Base-by-base conservation (phyloP, 179 eudicot species). In the Spergularia azorica region DNA sequence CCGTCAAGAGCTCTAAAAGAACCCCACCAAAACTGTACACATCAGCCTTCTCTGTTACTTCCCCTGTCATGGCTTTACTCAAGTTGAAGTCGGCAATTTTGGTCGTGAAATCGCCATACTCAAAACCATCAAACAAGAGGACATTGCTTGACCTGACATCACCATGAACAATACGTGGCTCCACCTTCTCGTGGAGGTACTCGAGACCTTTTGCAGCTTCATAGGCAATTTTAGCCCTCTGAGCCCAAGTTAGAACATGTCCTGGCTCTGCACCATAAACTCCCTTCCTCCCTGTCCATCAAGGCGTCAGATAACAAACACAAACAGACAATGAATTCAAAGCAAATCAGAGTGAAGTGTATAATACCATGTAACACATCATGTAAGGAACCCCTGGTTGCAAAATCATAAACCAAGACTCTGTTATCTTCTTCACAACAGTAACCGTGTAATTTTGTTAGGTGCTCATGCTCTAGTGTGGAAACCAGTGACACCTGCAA, bases 171-270 rank as follows among this genome's bases (percentile, higher is more conserved):
- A 93, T 89, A 9, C 93, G 68, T 7, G 97, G 97, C 73, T 87
- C 90, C 73, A 88, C 85, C 78, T 91, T 90, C 82, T 93, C 97
- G 48, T 93, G 97, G 32, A 93, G 84, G 82, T 83, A 93, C 77
- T 93, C 97, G 5, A 93, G 80, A 57, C 97, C 97, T 83, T 80
- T 91, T 12, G 97, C 97, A 68, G 97, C 97, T 69, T 90, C 97
- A 69, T 79, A 86, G 48, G 97, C 95, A 71, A 93, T 79, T 81
- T 90, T 87, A 55, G 89, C 95, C 79, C 97, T 86, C 71, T 90
- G 87, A 38, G 46, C 73, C 97, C 97, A 93, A 38, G 67, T 84
- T 66, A 93, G 95, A 77, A 74, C 85, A 0, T 91, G 92, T 71
- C 92, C 97, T 43, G 97, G 93, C 74, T 88, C 86, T 43, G 97